A percentile compares a stretch with the other conserved stretches of the same genome.
Evolutionary conservation across 1,139 yeast species (phyloP).

Genomic region (Eremothecium coryli): DNA sequence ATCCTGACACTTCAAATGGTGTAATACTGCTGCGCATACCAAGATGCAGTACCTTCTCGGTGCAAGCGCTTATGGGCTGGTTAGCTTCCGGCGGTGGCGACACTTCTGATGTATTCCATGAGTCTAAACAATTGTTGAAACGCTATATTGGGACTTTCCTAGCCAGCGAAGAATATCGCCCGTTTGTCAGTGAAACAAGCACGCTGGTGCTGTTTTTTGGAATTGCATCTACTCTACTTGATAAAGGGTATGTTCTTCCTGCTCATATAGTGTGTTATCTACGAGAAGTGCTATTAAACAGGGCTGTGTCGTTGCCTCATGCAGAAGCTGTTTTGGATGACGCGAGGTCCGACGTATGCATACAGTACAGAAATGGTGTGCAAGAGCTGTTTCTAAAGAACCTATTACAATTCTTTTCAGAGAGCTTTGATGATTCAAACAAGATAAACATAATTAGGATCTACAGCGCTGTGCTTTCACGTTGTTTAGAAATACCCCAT

Average conservation of each 20-base stretch:
- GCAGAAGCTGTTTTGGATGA: not conserved
- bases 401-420: slow-evolving; percentile 3
- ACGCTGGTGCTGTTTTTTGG: slow-evolving; percentile 15
- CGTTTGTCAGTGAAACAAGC: slow-evolving; percentile 12
- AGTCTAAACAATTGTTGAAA: slow-evolving; percentile 19
- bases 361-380: slow-evolving; percentile 19
- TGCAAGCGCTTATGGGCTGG: slow-evolving; percentile 24
- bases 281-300: slow-evolving; percentile 18
- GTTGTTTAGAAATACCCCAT: slow-evolving; percentile 57
- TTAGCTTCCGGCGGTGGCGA: slow-evolving; percentile 17
- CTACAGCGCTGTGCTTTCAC: slow-evolving; percentile 44
- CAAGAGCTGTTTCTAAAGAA: slow-evolving; percentile 5
- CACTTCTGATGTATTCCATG: slow-evolving; percentile 16
- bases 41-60: slow-evolving; percentile 26
- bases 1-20: too few species aligned
- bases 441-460: slow-evolving; percentile 32
- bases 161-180: slow-evolving; percentile 4
- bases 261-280: slow-evolving; percentile 14
- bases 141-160: slow-evolving; percentile 16
- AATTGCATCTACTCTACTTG: slow-evolving; percentile 16
- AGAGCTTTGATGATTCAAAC: slow-evolving; percentile 5
- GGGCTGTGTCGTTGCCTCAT: slow-evolving; percentile 19
- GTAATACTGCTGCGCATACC: slow-evolving; percentile 39
- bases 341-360: not conserved
- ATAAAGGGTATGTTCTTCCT: slow-evolving; percentile 15